phyloP scores from a whole-genome alignment of 202 grass and related monocot species.

The Schoenoplectus tabernaemontani region DNA sequence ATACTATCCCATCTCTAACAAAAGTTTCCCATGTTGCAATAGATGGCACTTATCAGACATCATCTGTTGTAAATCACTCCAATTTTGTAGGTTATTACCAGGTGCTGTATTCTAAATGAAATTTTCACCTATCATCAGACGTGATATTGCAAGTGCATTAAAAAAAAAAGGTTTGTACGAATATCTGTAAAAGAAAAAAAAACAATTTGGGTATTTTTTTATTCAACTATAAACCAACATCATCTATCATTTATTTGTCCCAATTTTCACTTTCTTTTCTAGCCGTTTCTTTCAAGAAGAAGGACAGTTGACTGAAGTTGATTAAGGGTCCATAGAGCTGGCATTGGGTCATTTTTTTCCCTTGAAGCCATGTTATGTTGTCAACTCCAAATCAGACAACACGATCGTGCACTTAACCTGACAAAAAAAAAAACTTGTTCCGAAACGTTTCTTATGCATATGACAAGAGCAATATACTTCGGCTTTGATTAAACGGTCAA shows the following conservation, averaged over 20 bases:
- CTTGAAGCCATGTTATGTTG: neutral
- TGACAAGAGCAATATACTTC: slow-evolving; percentile 6
- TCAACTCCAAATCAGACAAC: neutral
- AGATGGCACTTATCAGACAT: neutral
- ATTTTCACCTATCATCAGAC: neutral
- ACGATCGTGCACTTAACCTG: neutral
- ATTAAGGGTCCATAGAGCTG: neutral
- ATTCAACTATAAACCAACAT: neutral
- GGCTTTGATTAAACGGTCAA: slow-evolving; percentile 29
- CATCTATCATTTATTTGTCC: neutral
- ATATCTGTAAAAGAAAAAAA: neutral
- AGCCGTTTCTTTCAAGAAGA: neutral
- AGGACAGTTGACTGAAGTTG: neutral
- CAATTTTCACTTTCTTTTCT: neutral
- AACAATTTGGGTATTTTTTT: too few relatives aligned
- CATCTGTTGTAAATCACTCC: neutral
- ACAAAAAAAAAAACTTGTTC: neutral
- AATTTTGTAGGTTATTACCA: neutral
- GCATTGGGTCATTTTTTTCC: neutral
- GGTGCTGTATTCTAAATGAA: neutral
- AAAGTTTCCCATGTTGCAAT: neutral
- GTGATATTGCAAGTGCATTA: neutral
- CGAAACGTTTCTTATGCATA: neutral
- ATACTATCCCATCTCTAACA: neutral
- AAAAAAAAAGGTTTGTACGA: neutral